Evolutionary conservation across 768 basidiomycete species (phyloP), one percentile per base, ranked within the genome.

Genomic region (Krasilnikovozyma curviuscula): DNA sequence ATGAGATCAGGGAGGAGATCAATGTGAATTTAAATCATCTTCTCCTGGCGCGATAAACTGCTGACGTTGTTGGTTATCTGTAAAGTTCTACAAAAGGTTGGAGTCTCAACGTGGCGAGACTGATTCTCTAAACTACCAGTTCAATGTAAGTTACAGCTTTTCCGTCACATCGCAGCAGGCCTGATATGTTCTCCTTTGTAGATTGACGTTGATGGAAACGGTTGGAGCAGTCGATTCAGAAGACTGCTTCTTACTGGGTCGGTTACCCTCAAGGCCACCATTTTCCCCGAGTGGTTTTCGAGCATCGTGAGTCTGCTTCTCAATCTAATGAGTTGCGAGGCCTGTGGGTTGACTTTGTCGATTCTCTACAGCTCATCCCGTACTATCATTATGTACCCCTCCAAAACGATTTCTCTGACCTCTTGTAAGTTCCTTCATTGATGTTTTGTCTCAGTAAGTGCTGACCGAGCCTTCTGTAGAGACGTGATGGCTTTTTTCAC

Each of bases 371-470:
- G n/a, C n/a, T 44, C 34, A 45, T 50, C 30, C 49, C 49, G n/a
- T 50, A 29, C 37, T 40, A 50, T 38, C 49, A 50, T 33, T 50
- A 50, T 33, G 42, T 50, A 16, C 49, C 49, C 21, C 38, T 50
- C 23, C 49, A 50, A 7, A 37, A 37, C 43, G 30, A 35, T 27
- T 50, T 34, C n/a, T n/a, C n/a, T n/a, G n/a, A n/a, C n/a, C n/a
- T n/a, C n/a, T n/a, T n/a, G n/a, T n/a, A n/a, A n/a, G n/a, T n/a
- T n/a, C n/a, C n/a, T n/a, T n/a, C n/a, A n/a, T n/a, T n/a, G n/a
- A n/a, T n/a, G n/a, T n/a, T n/a, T n/a, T n/a, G n/a, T n/a, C n/a
- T n/a, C n/a, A n/a, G n/a, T n/a, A n/a, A n/a, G n/a, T n/a, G n/a
- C n/a, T 37, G 5, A 10, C 35, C 35, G 18, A 7, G 18, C 5